Evolutionary conservation across 2,329 filamentous ascomycete genomes (phyloP).

Genomic region (Rutstroemia sp.): DNA sequence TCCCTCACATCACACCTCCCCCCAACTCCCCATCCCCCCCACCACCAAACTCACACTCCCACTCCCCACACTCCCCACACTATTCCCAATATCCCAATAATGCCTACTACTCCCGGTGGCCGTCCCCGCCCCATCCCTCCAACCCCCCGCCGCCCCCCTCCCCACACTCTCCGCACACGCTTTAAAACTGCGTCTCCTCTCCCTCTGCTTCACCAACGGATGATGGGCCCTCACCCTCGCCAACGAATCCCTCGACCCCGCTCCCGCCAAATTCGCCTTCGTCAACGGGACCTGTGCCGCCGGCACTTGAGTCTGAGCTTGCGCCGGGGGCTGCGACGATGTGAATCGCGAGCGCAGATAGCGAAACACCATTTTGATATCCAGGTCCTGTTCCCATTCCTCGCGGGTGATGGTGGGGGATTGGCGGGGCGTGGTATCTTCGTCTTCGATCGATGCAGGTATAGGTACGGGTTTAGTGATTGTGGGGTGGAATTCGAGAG

Average conservation of each 20-base stretch:
- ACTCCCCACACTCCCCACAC: too few species aligned
- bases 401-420: conserved; percentile 24
- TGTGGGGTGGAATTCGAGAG: conserved; percentile 17
- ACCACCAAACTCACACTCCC: conserved; percentile 51
- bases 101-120: conserved; percentile 72
- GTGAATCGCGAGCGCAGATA: conserved; percentile 75
- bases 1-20: conserved; percentile 65
- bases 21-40: conserved; percentile 68
- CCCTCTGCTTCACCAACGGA: conserved; percentile 53
- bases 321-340: conserved; percentile 33
- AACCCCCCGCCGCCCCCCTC: conserved; percentile 16
- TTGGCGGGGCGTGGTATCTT: conserved; percentile 21
- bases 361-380: conserved; percentile 84
- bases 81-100: conserved; percentile 78
- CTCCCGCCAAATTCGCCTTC: conserved; percentile 49
- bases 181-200: conserved; percentile 39
- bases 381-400: conserved; percentile 85
- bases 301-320: conserved; percentile 34
- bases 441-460: conserved; percentile 6
- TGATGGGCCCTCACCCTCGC: conserved; percentile 83
- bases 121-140: conserved; percentile 48
- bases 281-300: conserved; percentile 15
- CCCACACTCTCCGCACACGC: conserved; percentile 25
- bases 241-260: conserved; percentile 65
- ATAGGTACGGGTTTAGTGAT: conserved; percentile 19